Percentiles rank a stretch among this genome's conserved stretches.
Conservation (phyloP, 129 eudicot species). For the Lonicera japonica region DNA sequence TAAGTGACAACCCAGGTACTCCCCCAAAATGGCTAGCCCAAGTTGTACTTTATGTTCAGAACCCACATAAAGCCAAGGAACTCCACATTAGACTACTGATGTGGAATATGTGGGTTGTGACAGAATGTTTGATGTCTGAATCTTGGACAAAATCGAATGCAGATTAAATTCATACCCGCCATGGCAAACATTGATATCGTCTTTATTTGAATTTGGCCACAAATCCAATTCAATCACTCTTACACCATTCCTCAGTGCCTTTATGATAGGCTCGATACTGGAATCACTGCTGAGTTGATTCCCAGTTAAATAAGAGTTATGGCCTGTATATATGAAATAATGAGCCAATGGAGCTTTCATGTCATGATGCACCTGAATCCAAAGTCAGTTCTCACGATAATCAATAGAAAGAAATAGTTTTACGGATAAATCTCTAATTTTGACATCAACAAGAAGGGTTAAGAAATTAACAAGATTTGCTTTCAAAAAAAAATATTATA, state of each 20-base stretch:
- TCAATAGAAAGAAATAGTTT: not conserved
- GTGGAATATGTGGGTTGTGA: too few species aligned
- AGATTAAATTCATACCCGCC: conserved; percentile 38
- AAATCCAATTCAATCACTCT: conserved; percentile 46
- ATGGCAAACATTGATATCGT: conserved; percentile 44
- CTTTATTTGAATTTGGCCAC: conserved; percentile 45
- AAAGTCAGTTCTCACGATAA: not conserved
- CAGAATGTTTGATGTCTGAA: too few species aligned
- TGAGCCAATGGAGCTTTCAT: conserved; percentile 52
- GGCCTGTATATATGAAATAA: conserved; percentile 55
- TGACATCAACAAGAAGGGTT: too few species aligned
- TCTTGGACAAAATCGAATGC: too few species aligned
- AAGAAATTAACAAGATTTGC: too few species aligned
- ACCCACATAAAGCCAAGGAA: too few species aligned
- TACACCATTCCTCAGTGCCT: conserved; percentile 38
- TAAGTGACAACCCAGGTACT: too few species aligned
- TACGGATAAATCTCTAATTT: too few species aligned
- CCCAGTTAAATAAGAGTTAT: conserved; percentile 59
- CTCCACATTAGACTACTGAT: too few species aligned
- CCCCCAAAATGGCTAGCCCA: too few species aligned
- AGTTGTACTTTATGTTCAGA: too few species aligned
- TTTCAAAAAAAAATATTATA: too few species aligned
- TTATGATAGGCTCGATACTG: conserved; percentile 43
- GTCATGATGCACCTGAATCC: conserved; percentile 40
- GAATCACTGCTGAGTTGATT: conserved; percentile 51